phyloP scores from a whole-genome alignment of 148 eudicot species.

The Linanthus parryae region DNA sequence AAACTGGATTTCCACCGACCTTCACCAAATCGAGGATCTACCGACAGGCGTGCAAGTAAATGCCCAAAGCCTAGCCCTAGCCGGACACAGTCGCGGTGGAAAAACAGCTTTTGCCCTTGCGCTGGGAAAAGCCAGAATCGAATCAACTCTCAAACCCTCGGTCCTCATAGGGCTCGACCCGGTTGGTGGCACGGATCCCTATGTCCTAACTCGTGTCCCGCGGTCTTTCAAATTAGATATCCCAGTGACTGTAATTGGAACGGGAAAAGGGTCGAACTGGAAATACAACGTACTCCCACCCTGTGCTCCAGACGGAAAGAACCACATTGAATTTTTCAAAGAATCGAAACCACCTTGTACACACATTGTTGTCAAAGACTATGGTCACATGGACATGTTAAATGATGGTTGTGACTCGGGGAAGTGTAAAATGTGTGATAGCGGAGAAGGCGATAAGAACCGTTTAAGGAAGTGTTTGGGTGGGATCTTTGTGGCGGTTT shows the following conservation, averaged over 20 bases:
- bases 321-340: slow-evolving; percentile 25
- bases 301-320: slow-evolving; percentile 21
- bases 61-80: slow-evolving; percentile 20
- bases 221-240: slow-evolving; percentile 12
- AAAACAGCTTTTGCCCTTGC: slow-evolving; percentile 46
- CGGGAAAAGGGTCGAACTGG: slow-evolving; percentile 19
- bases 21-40: slow-evolving; percentile 14
- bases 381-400: slow-evolving; percentile 24
- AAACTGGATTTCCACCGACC: slow-evolving; percentile 15
- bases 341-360: slow-evolving; percentile 30
- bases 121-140: slow-evolving; percentile 8
- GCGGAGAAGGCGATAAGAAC: slow-evolving; percentile 16
- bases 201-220: slow-evolving; percentile 24
- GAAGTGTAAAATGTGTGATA: slow-evolving; percentile 9
- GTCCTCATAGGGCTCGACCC: slow-evolving; percentile 44
- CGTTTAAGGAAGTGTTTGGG: slow-evolving; percentile 23
- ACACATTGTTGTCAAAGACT: slow-evolving; percentile 29
- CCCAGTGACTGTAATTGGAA: slow-evolving; percentile 27
- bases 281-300: slow-evolving; percentile 11
- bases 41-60: slow-evolving; percentile 26
- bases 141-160: slow-evolving; percentile 12
- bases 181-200: slow-evolving; percentile 27
- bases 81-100: slow-evolving; percentile 57
- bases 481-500: slow-evolving; percentile 28
- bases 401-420: slow-evolving; percentile 12